A percentile compares a stretch with the other conserved stretches of the same genome.
phyloP scores from a whole-genome alignment of 768 basidiomycete species.

The Cystoderma amianthinum region DNA sequence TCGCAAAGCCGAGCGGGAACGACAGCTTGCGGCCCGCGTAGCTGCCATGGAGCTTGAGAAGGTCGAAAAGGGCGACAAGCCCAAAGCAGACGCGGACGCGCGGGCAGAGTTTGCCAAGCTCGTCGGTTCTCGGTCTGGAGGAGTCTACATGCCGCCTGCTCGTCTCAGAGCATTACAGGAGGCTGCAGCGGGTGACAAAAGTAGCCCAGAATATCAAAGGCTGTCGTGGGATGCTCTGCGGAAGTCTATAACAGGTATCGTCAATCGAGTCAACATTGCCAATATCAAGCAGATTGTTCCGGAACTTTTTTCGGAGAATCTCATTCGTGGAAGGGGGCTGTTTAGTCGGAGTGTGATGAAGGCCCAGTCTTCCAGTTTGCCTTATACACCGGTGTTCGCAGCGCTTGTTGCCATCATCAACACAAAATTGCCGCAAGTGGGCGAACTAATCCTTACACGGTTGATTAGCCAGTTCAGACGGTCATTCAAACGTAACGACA shows the following conservation, averaged over 20 bases:
- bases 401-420: conserved; percentile 93
- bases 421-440: conserved; percentile 94
- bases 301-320: conserved; percentile 89
- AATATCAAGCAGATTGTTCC: conserved; percentile 95
- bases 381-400: conserved; percentile 96
- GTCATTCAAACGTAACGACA: conserved; percentile 95
- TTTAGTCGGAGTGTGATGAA: conserved; percentile 97
- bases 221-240: conserved; percentile 96
- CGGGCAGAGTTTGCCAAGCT: conserved; percentile 89
- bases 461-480: conserved; percentile 93
- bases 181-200: conserved; percentile 76
- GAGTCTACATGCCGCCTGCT: conserved; percentile 96
- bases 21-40: conserved; percentile 66
- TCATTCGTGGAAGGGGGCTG: conserved; percentile 87
- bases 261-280: conserved; percentile 95
- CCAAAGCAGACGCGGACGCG: conserved; percentile 45
- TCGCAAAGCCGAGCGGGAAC: conserved; percentile 71
- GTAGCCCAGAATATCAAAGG: conserved; percentile 85
- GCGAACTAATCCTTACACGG: conserved; percentile 83
- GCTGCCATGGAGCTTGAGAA: conserved; percentile 63
- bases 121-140: conserved; percentile 75
- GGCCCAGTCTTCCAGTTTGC: conserved; percentile 93
- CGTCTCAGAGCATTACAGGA: conserved; percentile 86
- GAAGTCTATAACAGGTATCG: conserved; percentile 98
- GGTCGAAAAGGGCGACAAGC: conserved; percentile 27